Evolutionary conservation across 305 asterid species (phyloP), one percentile per base, ranked within the genome.

Genomic region (Solanum hybrid): DNA sequence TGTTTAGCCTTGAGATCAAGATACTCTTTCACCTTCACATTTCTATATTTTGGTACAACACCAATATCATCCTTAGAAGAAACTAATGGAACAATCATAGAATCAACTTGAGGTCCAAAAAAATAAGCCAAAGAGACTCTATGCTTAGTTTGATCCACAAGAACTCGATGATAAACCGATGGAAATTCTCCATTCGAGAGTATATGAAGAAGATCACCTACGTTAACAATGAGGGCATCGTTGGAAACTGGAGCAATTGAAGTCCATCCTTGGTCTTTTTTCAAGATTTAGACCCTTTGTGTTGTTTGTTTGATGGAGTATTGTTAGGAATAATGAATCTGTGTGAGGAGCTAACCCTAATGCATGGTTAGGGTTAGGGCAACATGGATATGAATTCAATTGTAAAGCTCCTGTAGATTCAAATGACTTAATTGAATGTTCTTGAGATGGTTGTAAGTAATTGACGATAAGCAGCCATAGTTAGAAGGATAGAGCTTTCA

Each of bases 341-440:
- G 98, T 96, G 90, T 96, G 98, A 0, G 98, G 96, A 33, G 96
- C 97, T 77, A 96, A 91, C 12, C 98, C 99, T 29, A 96, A 73
- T 20, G 97, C 95, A 3, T 31, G 94, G 33, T 83, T 91, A 86
- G 98, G 97, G 94, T 94, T 93, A 12, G 98, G 99, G 89, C 98
- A 96, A 18, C 92, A 89, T 37, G 99, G 99, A 91, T 94, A 96
- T 1, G 98, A 96, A 64, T 96, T 96, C 10, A 97, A 93, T 88
- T 95, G 99, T 90, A 97, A 36, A 61, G 97, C 95, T 57, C 95
- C 94, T 35, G 85, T 90, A 1, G 94, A 93, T 91, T 90, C 89
- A 84, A 89, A 13, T 40, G 91, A 57, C 5, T 36, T 81, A 75
- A 92, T 85, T 81, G 93, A 26, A 35, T 91, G 92, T 74, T 94